A percentile compares a stretch with the other conserved stretches of the same genome.
Evolutionary conservation across 2,329 filamentous ascomycete species (phyloP).

Genomic region (Macroventuria anomochaeta): DNA sequence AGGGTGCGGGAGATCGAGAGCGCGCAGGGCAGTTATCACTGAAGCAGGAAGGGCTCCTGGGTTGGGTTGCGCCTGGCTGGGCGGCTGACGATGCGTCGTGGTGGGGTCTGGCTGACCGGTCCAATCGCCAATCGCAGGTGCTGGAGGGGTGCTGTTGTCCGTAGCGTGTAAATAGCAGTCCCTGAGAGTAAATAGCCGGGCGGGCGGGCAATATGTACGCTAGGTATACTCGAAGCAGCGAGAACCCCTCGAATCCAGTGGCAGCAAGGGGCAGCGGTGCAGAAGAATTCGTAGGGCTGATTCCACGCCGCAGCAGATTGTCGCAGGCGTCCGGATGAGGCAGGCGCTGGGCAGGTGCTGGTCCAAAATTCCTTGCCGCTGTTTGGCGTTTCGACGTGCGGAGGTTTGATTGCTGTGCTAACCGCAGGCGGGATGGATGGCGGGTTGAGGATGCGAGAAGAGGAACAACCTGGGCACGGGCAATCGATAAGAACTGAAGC

Average conservation of each 20-base stretch:
- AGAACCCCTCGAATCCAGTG: not conserved
- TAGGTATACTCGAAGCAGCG: not conserved
- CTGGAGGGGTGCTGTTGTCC: not conserved
- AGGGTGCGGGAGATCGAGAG: conserved; percentile 31
- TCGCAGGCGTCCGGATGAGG: conserved; percentile 28
- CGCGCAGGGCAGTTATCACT: conserved; percentile 26
- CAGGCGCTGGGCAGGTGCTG: conserved; percentile 22
- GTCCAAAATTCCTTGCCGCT: conserved; percentile 16
- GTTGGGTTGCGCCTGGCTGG: conserved; percentile 23
- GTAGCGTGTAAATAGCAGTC: conserved; percentile 14
- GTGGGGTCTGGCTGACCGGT: conserved; percentile 18
- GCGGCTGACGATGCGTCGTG: conserved; percentile 18
- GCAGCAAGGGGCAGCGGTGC: conserved; percentile 19
- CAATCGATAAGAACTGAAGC: conserved; percentile 22
- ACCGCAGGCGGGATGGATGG: conserved; percentile 15
- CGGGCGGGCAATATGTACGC: not conserved
- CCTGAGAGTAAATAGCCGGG: conserved; percentile 10
- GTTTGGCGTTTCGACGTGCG: conserved; percentile 6
- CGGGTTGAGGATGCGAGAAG: conserved; percentile 14
- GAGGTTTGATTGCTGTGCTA: conserved; percentile 17
- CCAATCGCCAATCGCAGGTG: conserved; percentile 6
- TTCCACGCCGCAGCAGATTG: conserved; percentile 33
- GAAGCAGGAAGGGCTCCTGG: conserved; percentile 9
- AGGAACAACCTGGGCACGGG: conserved; percentile 5
- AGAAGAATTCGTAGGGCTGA: conserved; percentile 25